Evolutionary conservation across 2,329 filamentous ascomycete genomes (phyloP), one percentile per base, ranked within the genome.

Genomic region (Lasiodiplodia theobromae): DNA sequence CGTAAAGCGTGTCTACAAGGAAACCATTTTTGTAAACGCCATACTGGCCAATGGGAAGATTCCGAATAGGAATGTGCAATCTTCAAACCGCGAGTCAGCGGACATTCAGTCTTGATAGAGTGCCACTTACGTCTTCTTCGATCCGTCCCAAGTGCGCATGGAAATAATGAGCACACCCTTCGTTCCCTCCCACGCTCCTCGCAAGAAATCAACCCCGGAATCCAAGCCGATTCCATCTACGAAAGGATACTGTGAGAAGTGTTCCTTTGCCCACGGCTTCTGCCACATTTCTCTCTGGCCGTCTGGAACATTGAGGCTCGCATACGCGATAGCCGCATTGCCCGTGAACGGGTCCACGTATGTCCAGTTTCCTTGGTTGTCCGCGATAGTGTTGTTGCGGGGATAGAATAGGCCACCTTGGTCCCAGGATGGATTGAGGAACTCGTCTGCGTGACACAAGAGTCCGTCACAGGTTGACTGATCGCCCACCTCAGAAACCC

Each of bases 241-340:
- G 51, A 70, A 75, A 71, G 80, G 70, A 25, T 37, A 37, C 28
- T 28, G 28, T 28, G 28, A 28, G 67, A 76, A 52, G 14, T 74
- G 69, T 16, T 76, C 72, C 18, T 63, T 65, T 0, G 71, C 73
- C 74, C 77, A 78, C 0, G 78, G 77, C n/a, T 68, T 23, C 38
- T 78, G 76, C 72, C 73, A 82, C 73, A 80, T 77, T 47, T 67
- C 77, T 70, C 73, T 77, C 72, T 77, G 76, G 12, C 80, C 80
- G 68, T 80, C 74, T 6, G 71, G 65, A 16, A 81, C 76, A 68
- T 82, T 81, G 23, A 81, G 70, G 23, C 79, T 70, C 5, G 74
- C 74, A 57, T 82, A 82, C 0, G 74, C 79, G 66, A 82, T 76
- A 0, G 71, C 74, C 1, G 74, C 74, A 68, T 82, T 81, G 0